These are phyloP conservation scores for Aspergillus wentii DNA, from an alignment of 495 filamentous ascomycete genomes.

Conservation along the genomic window DNA sequence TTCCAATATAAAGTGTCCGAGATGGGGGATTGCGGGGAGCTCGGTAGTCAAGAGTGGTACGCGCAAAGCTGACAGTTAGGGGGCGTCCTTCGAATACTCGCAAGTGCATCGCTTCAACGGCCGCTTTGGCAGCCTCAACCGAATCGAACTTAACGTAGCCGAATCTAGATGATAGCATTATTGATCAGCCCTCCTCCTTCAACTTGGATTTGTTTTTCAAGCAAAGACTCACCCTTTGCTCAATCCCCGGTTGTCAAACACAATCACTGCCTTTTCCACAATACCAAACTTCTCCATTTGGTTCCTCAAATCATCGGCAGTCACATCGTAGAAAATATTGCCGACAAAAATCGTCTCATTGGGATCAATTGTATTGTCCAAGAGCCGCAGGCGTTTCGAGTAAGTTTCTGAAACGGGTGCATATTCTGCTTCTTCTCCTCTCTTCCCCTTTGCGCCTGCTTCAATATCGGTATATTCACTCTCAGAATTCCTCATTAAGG, in stretches of 20 bases:
- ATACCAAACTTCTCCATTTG: slow-evolving; percentile 64
- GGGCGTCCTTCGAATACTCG: slow-evolving; percentile 77
- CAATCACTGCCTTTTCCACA: slow-evolving; percentile 50
- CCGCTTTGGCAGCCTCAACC: slow-evolving; percentile 50
- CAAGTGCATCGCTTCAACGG: slow-evolving; percentile 60
- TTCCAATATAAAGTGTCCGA: slow-evolving; percentile 78
- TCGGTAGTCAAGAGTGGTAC: slow-evolving; percentile 25
- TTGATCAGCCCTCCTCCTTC: no score
- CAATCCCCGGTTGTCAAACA: slow-evolving; percentile 65
- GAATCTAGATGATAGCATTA: slow-evolving; percentile 51
- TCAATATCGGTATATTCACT: background rate
- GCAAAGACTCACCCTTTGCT: slow-evolving; percentile 75
- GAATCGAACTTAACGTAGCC: slow-evolving; percentile 68
- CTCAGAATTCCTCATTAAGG: background rate
- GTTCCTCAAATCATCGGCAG: slow-evolving; percentile 61
- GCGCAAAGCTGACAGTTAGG: slow-evolving; percentile 52
- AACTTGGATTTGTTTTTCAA: no score
- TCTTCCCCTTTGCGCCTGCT: no score
- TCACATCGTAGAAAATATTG: slow-evolving; percentile 84
- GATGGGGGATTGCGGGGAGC: slow-evolving; percentile 41
- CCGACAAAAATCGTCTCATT: slow-evolving; percentile 64
- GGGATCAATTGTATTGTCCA: slow-evolving; percentile 9
- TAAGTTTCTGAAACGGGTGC: slow-evolving; percentile 9
- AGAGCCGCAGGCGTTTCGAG: slow-evolving; percentile 6
- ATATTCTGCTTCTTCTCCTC: background rate